Base-by-base conservation (phyloP, 305 asterid genomes). In the Fraxinus greggii region DNA sequence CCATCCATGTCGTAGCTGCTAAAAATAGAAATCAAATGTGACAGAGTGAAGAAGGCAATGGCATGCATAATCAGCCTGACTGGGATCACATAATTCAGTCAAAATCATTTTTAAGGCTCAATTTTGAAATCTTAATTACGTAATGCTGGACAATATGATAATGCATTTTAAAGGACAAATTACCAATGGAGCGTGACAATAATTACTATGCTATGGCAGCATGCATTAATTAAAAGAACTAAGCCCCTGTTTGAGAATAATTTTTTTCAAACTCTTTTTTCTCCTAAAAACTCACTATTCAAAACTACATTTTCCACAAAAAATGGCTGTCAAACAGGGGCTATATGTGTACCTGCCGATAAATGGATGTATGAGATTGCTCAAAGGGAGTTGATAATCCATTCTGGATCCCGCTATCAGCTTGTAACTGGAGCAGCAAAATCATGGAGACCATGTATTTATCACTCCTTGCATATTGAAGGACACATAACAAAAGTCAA, bases 311-410 rank as follows among this genome's bases (percentile, higher is more conserved):
- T 38, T 38, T 38, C 48, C 48, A 38, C 13, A 38, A 38, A 38
- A 38, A 38, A 38, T 38, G 48, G 48, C 48, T 38, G 48, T 38
- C 45, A 38, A 38, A 38, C 45, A 33, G 13, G 45, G 15, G 15
- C 48, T 5, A 70, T 79, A 72, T 78, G 31, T 36, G 15, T 86
- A 92, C 98, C 97, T 88, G 93, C 77, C 86, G 92, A 84, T 78
- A 85, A 54, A 85, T 72, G 78, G 95, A 90, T 63, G 87, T 81
- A 78, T 61, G 90, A 72, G 92, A 82, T 84, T 88, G 93, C 79
- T 88, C 90, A 81, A 90, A 88, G 77, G 90, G 89, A 82, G 91
- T 84, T 28, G 88, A 72, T 13, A 84, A 86, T 82, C 87, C 80
- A 77, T 78, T 89, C 61, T 79, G 87, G 82, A 80, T 74, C 76